Evolutionary conservation across 2,329 filamentous ascomycete species (phyloP), one percentile per base, ranked within the genome.

Genomic region (Pseudogymnoascus pannorum): DNA sequence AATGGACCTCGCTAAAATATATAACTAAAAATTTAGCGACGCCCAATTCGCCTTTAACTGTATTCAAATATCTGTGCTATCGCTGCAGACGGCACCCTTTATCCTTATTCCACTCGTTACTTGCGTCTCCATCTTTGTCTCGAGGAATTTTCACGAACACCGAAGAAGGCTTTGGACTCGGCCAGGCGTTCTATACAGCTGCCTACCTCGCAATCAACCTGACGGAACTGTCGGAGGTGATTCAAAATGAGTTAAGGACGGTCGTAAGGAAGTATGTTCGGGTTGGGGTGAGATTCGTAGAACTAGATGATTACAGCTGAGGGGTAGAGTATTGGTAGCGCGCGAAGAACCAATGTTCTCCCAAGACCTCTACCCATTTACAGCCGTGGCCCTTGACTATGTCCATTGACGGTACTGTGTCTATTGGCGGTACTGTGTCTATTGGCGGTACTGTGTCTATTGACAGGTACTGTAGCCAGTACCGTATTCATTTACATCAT

Each of bases 261-360:
- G 51, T 64, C 62, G 40, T 64, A 12, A 31, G 58, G 60, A 61
- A 48, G 54, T 57, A 65, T 65, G 36, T 65, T 29, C 60, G 29
- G 18, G 58, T 62, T 42, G 35, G 62, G 62, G 48, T 65, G 33
- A 65, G 60, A 60, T 62, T 62, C 33, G 58, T 63, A 54, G 54
- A 64, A 64, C 62, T 62, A 38, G 40, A 64, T 59, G 48, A 65
- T 62, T 65, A 64, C 63, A 38, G 38, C 8, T 1, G 16, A 20
- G 16, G 36, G 8, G 36, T 40, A 40, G 36, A n/a, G 16, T 40
- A 40, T 40, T 20, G 12, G 16, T 40, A 40, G 16, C n/a, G n/a
- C n/a, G n/a, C n/a, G n/a, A n/a, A n/a, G n/a, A n/a, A n/a, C n/a
- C n/a, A n/a, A n/a, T n/a, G n/a, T n/a, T n/a, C n/a, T n/a, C n/a